Evolutionary conservation across 768 basidiomycete genomes (phyloP).

Genomic region (Podaxis sp.): DNA sequence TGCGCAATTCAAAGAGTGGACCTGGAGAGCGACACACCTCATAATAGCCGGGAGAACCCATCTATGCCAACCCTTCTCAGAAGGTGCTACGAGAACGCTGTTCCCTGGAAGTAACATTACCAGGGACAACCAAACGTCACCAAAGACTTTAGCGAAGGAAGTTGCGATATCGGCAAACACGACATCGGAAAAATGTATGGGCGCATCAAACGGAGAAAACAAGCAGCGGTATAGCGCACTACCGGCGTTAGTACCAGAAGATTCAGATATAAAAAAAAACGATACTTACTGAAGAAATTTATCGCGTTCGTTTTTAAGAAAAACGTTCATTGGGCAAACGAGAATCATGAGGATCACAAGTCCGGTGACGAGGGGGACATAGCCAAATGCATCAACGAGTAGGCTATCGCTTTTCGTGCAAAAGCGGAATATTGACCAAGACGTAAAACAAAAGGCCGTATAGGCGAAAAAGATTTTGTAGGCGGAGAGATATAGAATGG

Average conservation of each 20-base stretch:
- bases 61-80: conserved; percentile 55
- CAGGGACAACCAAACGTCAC: conserved; percentile 87
- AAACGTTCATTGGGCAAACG: conserved; percentile 62
- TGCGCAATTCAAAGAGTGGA: neutral
- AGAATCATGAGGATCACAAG: conserved; percentile 53
- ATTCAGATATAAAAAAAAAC: conserved; percentile 3
- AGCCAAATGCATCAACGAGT: conserved; percentile 72
- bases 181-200: conserved; percentile 86
- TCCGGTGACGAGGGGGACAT: conserved; percentile 66
- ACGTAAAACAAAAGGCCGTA: conserved; percentile 50
- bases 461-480: conserved; percentile 70
- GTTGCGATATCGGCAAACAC: conserved; percentile 95
- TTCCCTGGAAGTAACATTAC: conserved; percentile 86
- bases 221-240: conserved; percentile 78
- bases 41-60: conserved; percentile 84
- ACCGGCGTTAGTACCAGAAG: neutral
- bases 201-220: conserved; percentile 51
- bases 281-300: conserved; percentile 71
- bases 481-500: conserved; percentile 46
- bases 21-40: conserved; percentile 51
- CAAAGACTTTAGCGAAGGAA: conserved; percentile 94
- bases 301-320: conserved; percentile 69
- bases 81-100: conserved; percentile 62
- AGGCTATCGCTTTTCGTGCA: conserved; percentile 51
- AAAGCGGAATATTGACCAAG: conserved; percentile 67